Evolutionary conservation across 148 eudicot genomes (phyloP).

Genomic region (Arctostaphylos glauca): DNA sequence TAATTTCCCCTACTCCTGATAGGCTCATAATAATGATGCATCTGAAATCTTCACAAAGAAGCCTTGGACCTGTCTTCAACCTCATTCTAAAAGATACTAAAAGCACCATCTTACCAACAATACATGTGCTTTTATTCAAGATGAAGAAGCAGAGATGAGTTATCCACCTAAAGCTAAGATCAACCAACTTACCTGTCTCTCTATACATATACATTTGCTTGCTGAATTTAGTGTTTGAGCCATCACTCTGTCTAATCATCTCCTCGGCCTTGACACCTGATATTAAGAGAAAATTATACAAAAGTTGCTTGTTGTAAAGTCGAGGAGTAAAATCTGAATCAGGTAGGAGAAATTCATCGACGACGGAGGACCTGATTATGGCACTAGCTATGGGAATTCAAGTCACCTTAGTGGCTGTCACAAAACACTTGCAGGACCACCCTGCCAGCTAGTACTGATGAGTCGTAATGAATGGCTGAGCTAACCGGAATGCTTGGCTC

Average conservation of each 20-base stretch:
- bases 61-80: neutral
- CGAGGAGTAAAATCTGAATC: neutral
- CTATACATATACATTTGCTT: conserved; percentile 10
- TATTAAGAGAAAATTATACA: neutral
- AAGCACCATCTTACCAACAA: neutral
- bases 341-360: neutral
- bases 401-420: conserved; percentile 2
- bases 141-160: conserved; percentile 23
- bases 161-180: conserved; percentile 5
- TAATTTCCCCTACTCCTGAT: too few species aligned
- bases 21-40: too few species aligned
- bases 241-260: neutral
- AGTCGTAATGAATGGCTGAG: too few species aligned
- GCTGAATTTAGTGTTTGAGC: neutral
- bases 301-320: neutral
- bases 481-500: too few species aligned
- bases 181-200: neutral
- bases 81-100: neutral
- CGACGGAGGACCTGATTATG: conserved; percentile 17
- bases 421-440: conserved; percentile 20
- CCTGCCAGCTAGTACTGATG: too few species aligned
- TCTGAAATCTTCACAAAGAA: too few species aligned
- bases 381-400: conserved; percentile 8
- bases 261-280: neutral
- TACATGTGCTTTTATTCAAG: conserved; percentile 4